Evolutionary conservation across 1,284 basidiomycete species (phyloP), one percentile per base, ranked within the genome.

Genomic region (Ceratorhiza oryzae-sativae): DNA sequence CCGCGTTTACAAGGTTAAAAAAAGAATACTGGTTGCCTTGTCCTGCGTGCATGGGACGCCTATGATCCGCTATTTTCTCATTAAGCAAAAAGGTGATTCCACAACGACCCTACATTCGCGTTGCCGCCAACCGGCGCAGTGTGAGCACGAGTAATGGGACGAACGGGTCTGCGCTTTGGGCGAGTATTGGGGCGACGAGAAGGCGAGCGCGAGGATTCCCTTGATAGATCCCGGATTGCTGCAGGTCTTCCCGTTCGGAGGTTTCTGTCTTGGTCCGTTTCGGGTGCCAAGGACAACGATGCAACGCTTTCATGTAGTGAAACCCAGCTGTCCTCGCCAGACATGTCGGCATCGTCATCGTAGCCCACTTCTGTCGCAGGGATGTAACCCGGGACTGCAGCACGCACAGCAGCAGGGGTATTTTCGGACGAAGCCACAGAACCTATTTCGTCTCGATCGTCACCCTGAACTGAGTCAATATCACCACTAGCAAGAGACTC

Each of bases 1-100:
- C 27, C 53, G 32, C 20, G 9, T 56, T 39, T 56, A 56, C 53
- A 56, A 56, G 20, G 30, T 56, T 23, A 10, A 30, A 32, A 20
- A 39, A 56, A 18, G 39, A 56, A 25, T 9, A 34, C 3, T 18
- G 15, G 18, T 39, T 56, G 53, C 53, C 53, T 56, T 56, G 53
- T 56, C 34, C 53, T 34, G 39, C 18, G 20, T 18, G 18, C 32
- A 23, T 10, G 18, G 5, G 30, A 15, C 18, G n/a, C n/a, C n/a
- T n/a, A n/a, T n/a, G n/a, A n/a, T n/a, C n/a, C n/a, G 23, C 36
- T 27, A 23, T 25, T 15, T n/a, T 62, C 60, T 62, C 60, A 30
- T 71, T 12, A 71, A 36, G 68, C 55, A 71, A 71, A 70, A 71
- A 71, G 68, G 46, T 71, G 51, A 3, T 71, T 56, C 68, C 68